These are phyloP conservation scores for Penicillium hordei DNA, from an alignment of 2,329 filamentous ascomycete species.

Conservation along the genomic window DNA sequence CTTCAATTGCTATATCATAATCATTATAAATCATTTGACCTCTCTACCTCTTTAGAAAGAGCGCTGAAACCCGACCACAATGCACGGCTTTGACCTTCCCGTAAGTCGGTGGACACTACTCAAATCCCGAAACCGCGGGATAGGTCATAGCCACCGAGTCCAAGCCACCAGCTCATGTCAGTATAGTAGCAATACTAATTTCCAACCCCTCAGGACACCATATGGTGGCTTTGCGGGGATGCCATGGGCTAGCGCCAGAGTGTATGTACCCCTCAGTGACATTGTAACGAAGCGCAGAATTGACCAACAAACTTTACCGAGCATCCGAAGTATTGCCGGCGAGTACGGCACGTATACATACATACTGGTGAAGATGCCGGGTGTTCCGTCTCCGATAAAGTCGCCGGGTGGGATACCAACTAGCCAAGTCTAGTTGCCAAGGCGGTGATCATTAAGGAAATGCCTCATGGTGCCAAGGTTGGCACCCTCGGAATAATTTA, in stretches of 20 bases:
- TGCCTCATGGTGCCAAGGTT: neutral
- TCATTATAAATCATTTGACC: neutral
- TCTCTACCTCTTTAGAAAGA: neutral
- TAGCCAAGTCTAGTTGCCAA: conserved; percentile 1
- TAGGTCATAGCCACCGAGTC: neutral
- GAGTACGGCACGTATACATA: neutral
- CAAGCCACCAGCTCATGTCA: neutral
- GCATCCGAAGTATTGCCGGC: neutral
- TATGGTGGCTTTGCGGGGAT: neutral
- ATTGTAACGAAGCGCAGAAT: neutral
- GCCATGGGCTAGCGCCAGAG: neutral
- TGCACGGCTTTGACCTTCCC: too few species aligned
- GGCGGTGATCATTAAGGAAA: neutral
- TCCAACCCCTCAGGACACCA: neutral
- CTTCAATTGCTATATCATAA: neutral
- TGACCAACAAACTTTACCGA: neutral
- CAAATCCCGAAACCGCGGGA: neutral
- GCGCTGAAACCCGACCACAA: neutral
- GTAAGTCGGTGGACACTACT: neutral
- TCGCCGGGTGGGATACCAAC: neutral
- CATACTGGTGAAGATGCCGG: neutral
- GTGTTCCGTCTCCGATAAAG: neutral
- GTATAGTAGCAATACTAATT: neutral
- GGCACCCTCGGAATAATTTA: neutral
- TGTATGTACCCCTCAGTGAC: neutral